These are phyloP conservation scores for Skeletonema menzelii DNA, from an alignment of 108 stramenopile genomes.

Conservation along the genomic window DNA sequence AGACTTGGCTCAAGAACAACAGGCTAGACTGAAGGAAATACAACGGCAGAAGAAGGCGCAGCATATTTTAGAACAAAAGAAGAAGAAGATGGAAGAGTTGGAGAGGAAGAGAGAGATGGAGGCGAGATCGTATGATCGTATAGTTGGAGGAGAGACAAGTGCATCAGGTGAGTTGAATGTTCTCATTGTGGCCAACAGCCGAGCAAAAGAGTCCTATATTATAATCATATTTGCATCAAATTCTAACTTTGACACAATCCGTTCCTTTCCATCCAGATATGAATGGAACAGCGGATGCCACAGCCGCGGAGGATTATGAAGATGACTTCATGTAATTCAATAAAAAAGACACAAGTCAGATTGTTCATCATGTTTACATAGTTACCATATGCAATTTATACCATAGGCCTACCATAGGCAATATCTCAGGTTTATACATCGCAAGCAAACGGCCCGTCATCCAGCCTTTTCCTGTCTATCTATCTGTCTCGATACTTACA, in stretches of 20 bases:
- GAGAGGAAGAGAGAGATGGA: slow-evolving; percentile 54
- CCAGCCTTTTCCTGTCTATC: no score
- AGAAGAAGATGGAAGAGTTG: slow-evolving; percentile 53
- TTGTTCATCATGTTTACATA: no score
- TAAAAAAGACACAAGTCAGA: no score
- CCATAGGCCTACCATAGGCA: no score
- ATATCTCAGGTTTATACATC: no score
- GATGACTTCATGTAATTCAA: slow-evolving; percentile 47
- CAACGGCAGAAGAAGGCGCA: slow-evolving; percentile 68
- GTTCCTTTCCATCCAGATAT: slow-evolving; percentile 33
- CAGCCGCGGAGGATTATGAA: slow-evolving; percentile 84
- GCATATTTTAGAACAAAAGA: slow-evolving; percentile 54
- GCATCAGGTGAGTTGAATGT: slow-evolving; percentile 36
- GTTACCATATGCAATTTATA: no score
- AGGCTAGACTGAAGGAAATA: slow-evolving; percentile 63
- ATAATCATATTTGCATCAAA: no score
- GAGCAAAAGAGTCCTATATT: neutral
- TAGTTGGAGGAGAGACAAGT: slow-evolving; percentile 60
- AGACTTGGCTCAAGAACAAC: slow-evolving; percentile 66
- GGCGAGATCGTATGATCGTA: slow-evolving; percentile 74
- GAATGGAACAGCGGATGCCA: slow-evolving; percentile 71
- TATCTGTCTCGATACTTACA: no score
- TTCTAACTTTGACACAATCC: no score
- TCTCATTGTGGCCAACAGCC: neutral
- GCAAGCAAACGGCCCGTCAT: no score